These are phyloP conservation scores for Bacterosira constricta DNA, from an alignment of 108 stramenopile genomes.

Conservation along the genomic window DNA sequence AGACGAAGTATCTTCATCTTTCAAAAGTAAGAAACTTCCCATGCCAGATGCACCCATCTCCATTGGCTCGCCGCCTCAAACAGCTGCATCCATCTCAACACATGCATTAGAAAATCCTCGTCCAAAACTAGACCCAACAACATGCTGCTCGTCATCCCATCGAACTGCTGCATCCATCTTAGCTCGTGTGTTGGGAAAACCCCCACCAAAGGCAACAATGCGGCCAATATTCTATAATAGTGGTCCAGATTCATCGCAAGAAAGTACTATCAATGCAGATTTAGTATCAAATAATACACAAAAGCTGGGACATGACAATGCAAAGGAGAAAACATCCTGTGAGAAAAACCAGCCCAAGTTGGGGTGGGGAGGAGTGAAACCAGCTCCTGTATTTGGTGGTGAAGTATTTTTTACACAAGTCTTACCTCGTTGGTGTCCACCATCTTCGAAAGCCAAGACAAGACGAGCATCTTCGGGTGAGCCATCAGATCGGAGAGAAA, in stretches of 20 bases:
- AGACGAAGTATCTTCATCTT: too few species aligned
- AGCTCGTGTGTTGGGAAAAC: background rate
- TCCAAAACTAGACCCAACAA: too few species aligned
- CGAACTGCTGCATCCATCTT: too few species aligned
- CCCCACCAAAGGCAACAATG: background rate
- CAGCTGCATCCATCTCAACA: too few species aligned
- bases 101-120: too few species aligned
- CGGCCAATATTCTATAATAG: slow-evolving; percentile 1
- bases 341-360: background rate
- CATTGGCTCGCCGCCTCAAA: too few species aligned
- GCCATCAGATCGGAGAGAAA: too few species aligned
- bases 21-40: too few species aligned
- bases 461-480: background rate
- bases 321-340: background rate
- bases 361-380: slow-evolving; percentile 14
- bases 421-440: slow-evolving; percentile 40
- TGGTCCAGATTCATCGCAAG: slow-evolving; percentile 1
- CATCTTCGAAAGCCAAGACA: slow-evolving; percentile 1
- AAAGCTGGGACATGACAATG: background rate
- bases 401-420: slow-evolving; percentile 46
- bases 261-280: background rate
- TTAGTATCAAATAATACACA: background rate
- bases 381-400: slow-evolving; percentile 37
- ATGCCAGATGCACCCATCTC: too few species aligned
- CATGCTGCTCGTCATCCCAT: too few species aligned